A percentile compares a stretch with the other conserved stretches of the same genome.
These are phyloP conservation scores for Ceratocystis lukuohia DNA, from an alignment of 2,329 filamentous ascomycete genomes.

Conservation along the genomic window DNA sequence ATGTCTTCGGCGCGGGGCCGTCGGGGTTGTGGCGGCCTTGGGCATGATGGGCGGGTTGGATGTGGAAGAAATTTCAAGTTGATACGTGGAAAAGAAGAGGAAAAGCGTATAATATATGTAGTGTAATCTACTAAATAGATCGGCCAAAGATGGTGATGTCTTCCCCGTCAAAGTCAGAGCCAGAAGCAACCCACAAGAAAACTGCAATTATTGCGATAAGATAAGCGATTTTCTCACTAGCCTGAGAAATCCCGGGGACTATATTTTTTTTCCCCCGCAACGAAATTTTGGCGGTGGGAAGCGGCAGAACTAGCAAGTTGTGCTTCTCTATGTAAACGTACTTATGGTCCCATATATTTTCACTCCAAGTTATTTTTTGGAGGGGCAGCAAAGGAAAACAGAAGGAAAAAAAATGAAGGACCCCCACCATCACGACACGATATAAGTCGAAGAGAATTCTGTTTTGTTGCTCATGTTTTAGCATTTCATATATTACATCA, in stretches of 20 bases:
- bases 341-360: conserved; percentile 6
- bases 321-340: background rate
- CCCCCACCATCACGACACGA: conserved; percentile 7
- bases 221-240: conserved; percentile 15
- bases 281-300: conserved; percentile 19
- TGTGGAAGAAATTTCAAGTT: background rate
- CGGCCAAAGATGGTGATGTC: background rate
- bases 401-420: conserved; percentile 6
- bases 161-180: background rate
- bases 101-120: background rate
- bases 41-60: conserved; percentile 47
- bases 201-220: conserved; percentile 19
- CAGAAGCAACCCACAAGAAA: conserved; percentile 19
- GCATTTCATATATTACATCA: background rate
- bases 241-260: background rate
- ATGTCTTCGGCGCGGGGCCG: conserved; percentile 55
- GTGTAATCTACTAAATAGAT: no score
- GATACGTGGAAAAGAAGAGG: background rate
- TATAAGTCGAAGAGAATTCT: conserved; percentile 6
- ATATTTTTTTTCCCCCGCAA: conserved; percentile 17
- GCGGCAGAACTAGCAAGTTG: conserved; percentile 8
- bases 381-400: conserved; percentile 4
- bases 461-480: background rate
- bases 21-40: conserved; percentile 52
- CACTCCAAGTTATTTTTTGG: background rate